phyloP scores from a whole-genome alignment of 2,329 filamentous ascomycete species.

The Xylaria sp. region DNA sequence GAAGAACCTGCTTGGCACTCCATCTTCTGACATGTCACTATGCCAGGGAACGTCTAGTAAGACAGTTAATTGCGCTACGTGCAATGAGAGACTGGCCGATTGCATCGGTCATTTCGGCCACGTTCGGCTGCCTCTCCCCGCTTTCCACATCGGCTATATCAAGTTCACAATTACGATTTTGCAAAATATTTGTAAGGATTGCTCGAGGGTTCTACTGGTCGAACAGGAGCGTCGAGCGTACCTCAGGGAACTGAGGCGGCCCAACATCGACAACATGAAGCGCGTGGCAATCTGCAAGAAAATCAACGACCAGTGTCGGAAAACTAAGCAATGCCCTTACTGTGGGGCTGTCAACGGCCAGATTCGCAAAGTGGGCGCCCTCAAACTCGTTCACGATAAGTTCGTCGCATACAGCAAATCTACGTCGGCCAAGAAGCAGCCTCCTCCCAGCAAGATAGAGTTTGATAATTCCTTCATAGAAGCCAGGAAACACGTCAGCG shows the following conservation, averaged over 20 bases:
- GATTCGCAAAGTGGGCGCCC: conserved; percentile 89
- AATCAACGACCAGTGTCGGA: conserved; percentile 89
- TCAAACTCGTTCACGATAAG: conserved; percentile 95
- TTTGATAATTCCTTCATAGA: conserved; percentile 89
- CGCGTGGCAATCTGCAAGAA: conserved; percentile 86
- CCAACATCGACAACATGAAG: conserved; percentile 86
- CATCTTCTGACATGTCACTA: conserved; percentile 23
- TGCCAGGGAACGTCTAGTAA: conserved; percentile 77
- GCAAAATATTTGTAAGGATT: conserved; percentile 97
- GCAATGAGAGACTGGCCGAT: conserved; percentile 80
- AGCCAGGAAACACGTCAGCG: conserved; percentile 79
- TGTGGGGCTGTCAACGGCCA: conserved; percentile 88
- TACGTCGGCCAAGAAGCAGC: conserved; percentile 83
- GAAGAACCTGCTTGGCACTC: not conserved
- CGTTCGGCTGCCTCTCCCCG: conserved; percentile 88
- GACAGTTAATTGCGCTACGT: conserved; percentile 81
- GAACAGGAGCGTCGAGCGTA: conserved; percentile 82
- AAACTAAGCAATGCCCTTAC: conserved; percentile 82
- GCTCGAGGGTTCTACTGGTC: conserved; percentile 82
- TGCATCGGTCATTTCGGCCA: conserved; percentile 98
- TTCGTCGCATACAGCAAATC: conserved; percentile 90
- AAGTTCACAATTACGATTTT: conserved; percentile 92
- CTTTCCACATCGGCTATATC: conserved; percentile 96
- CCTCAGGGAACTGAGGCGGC: conserved; percentile 82
- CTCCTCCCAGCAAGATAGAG: conserved; percentile 81